A percentile compares a stretch with the other conserved stretches of the same genome.
phyloP scores from a whole-genome alignment of 805 yeast species.

The Spathaspora hagerdaliae region DNA sequence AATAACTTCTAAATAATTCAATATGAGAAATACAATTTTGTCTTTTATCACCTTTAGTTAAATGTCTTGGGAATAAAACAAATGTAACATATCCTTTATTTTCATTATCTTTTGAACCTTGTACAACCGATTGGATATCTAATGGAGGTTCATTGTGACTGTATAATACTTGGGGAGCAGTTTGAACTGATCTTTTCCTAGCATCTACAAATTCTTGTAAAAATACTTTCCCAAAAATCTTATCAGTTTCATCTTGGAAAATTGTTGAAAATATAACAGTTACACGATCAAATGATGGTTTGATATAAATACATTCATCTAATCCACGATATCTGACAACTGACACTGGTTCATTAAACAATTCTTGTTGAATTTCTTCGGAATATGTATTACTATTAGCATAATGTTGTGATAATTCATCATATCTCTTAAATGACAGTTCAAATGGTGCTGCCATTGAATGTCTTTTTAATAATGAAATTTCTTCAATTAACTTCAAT shows the following conservation, averaged over 20 bases:
- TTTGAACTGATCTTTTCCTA: conserved; percentile 90
- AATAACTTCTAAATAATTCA: conserved; percentile 89
- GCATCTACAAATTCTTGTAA: conserved; percentile 95
- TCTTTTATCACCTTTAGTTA: conserved; percentile 56
- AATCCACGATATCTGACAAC: conserved; percentile 79
- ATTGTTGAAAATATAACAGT: conserved; percentile 93
- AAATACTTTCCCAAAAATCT: conserved; percentile 82
- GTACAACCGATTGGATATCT: conserved; percentile 47
- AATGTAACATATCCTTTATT: conserved; percentile 55
- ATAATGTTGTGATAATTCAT: conserved; percentile 51
- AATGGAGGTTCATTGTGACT: conserved; percentile 90
- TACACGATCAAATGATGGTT: conserved; percentile 92
- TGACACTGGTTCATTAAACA: conserved; percentile 54
- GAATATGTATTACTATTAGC: conserved; percentile 41
- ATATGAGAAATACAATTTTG: conserved; percentile 90
- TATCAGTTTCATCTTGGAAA: conserved; percentile 96
- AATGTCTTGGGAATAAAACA: conserved; percentile 80
- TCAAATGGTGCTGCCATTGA: conserved; percentile 92
- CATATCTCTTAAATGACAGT: conserved; percentile 77
- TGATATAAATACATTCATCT: conserved; percentile 84
- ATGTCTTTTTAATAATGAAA: conserved; percentile 78
- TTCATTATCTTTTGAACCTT: conserved; percentile 30
- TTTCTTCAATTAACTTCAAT: conserved; percentile 51
- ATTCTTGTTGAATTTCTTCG: conserved; percentile 41
- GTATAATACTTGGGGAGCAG: conserved; percentile 96